Conservation (phyloP, 2,329 filamentous ascomycete genomes). For the Beauveria pseudobassiana region DNA sequence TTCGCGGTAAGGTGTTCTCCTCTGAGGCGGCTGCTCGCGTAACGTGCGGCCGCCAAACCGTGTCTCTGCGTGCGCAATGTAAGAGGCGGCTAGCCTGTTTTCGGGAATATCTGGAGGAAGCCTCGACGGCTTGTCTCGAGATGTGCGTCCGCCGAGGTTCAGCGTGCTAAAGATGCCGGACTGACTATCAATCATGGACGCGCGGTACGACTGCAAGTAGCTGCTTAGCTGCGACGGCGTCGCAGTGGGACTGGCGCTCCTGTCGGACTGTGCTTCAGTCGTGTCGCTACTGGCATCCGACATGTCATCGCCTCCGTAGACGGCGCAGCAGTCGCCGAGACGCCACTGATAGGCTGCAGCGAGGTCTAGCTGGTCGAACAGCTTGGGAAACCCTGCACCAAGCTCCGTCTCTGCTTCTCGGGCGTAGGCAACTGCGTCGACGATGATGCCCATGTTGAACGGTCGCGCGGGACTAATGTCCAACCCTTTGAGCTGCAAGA, state of each 20-base stretch:
- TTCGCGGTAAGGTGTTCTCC: background rate
- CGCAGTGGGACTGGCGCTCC: background rate
- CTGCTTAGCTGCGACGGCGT: background rate
- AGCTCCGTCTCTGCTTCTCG: background rate
- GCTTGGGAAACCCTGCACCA: background rate
- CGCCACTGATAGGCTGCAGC: slow-evolving; percentile 1
- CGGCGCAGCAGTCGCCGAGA: background rate
- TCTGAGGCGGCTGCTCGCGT: background rate
- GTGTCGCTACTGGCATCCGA: background rate
- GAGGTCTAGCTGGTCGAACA: slow-evolving; percentile 2
- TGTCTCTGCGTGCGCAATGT: background rate
- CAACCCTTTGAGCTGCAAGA: background rate
- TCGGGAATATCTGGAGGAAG: background rate
- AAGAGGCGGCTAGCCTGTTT: background rate
- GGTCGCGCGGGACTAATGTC: background rate
- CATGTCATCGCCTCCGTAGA: background rate
- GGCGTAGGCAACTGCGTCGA: background rate
- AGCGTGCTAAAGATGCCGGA: background rate
- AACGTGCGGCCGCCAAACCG: background rate
- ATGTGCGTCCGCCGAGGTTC: background rate
- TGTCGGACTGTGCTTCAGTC: background rate
- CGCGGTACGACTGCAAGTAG: slow-evolving; percentile 2
- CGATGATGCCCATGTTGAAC: background rate
- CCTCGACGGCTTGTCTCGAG: background rate
- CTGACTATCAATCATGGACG: background rate